Base-by-base conservation (phyloP, 805 yeast species). In the Kluyveromyces dobzhanskii region DNA sequence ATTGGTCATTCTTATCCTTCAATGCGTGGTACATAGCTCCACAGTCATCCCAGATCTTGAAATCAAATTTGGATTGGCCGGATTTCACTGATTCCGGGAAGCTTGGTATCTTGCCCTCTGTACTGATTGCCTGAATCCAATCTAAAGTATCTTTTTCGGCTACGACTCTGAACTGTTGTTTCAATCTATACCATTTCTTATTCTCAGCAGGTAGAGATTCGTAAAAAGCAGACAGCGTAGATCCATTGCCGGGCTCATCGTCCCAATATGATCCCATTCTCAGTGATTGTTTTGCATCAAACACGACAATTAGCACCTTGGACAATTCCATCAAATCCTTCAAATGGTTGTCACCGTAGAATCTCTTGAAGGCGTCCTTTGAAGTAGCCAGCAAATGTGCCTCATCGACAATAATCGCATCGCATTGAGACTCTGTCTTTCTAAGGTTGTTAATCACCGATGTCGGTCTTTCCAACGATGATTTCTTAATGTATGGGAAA, bases 221-320 rank as follows among this genome's bases (percentile, higher is more conserved):
- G 38, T 53, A 56, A 29, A 41, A 55, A 1, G 35, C 16, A 17
- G 42, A 34, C 16, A 68, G 45, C 16, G 61, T 58, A 5, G 70
- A 63, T 21, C 73, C 74, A 45, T 66, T 58, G 2, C 46, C 44
- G 6, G 49, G 44, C 21, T 44, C 38, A 27, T 59, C 55, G 28
- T 49, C 59, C 73, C 73, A 69, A 40, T 62, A 69, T 1, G 69
- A 69, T 1, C 70, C 71, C 67, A 67, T 67, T 45, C 74, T 52
- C 12, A 69, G 44, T 3, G 71, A 62, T 45, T 69, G 74, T 30
- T 65, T 68, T 8, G 62, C 70, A 44, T 69, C 73, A 47, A 64
- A 69, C 1, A 69, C 73, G 29, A 69, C 35, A n/a, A 69, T 51
- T 13, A 66, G 43, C 3, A 65, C 66, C 43, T 66, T 67, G 3